These are phyloP conservation scores for Pelargonium fulgidum DNA, from an alignment of 441 rosid genomes.

Conservation along the genomic window DNA sequence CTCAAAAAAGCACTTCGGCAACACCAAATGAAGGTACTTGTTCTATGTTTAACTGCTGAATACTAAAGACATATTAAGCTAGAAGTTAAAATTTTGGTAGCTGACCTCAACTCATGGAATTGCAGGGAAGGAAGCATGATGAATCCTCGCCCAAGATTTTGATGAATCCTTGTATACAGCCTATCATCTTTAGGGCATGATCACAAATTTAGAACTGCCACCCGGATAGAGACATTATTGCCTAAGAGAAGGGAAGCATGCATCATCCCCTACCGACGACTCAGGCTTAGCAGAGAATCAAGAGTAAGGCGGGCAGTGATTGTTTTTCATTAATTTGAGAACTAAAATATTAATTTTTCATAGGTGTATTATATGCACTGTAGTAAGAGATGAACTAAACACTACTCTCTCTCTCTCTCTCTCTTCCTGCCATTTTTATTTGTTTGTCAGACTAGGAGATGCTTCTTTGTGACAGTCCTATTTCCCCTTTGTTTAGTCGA, in stretches of 20 bases:
- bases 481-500: too few species aligned
- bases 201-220: background rate
- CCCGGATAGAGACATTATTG: background rate
- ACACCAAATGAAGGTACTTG: slow-evolving; percentile 36
- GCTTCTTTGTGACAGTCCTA: too few species aligned
- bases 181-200: background rate
- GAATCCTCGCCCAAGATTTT: background rate
- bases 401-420: too few species aligned
- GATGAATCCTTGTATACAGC: background rate
- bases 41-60: background rate
- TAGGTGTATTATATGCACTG: background rate
- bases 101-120: slow-evolving; percentile 9
- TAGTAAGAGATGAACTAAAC: background rate
- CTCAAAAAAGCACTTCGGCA: slow-evolving; percentile 20
- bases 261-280: background rate
- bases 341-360: background rate
- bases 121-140: slow-evolving; percentile 43
- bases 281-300: background rate
- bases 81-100: background rate
- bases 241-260: background rate
- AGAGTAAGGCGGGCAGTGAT: background rate
- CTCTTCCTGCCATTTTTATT: too few species aligned
- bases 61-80: background rate
- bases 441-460: too few species aligned
- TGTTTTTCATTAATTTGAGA: background rate